Conservation (phyloP, 78 protist species). For the Dictyostelium discoideum region DNA sequence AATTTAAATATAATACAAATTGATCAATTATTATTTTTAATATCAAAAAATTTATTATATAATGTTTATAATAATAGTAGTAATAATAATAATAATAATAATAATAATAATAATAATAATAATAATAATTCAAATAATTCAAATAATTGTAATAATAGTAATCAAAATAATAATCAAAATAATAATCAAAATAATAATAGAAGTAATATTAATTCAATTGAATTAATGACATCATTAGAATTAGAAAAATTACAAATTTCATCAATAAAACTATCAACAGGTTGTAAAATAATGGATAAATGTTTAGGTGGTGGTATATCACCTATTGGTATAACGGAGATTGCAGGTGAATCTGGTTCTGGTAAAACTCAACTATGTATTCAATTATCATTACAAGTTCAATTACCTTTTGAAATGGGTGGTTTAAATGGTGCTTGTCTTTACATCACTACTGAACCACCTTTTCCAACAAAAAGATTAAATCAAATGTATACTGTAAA, state of each 20-base stretch:
- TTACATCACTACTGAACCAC: conserved; percentile 40
- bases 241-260: conserved; percentile 37
- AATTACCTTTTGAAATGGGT: conserved; percentile 53
- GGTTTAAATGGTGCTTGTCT: conserved; percentile 69
- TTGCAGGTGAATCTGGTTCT: conserved; percentile 71
- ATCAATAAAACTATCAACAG: conserved; percentile 17
- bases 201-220: neutral
- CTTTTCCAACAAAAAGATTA: conserved; percentile 34
- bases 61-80: neutral
- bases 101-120: neutral
- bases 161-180: neutral
- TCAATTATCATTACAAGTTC: conserved; percentile 54
- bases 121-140: neutral
- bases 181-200: too few species aligned
- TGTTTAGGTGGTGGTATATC: conserved; percentile 57
- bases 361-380: conserved; percentile 63
- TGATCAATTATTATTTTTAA: neutral
- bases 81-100: neutral
- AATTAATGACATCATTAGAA: conserved; percentile 19
- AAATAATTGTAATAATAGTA: neutral
- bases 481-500: conserved; percentile 21
- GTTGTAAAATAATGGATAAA: conserved; percentile 1
- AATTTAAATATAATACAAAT: neutral
- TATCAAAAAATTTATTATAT: conserved; percentile 32
- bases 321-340: conserved; percentile 69